Evolutionary conservation across 768 basidiomycete genomes (phyloP).

Genomic region (Tubosaeta brunneosetosa): DNA sequence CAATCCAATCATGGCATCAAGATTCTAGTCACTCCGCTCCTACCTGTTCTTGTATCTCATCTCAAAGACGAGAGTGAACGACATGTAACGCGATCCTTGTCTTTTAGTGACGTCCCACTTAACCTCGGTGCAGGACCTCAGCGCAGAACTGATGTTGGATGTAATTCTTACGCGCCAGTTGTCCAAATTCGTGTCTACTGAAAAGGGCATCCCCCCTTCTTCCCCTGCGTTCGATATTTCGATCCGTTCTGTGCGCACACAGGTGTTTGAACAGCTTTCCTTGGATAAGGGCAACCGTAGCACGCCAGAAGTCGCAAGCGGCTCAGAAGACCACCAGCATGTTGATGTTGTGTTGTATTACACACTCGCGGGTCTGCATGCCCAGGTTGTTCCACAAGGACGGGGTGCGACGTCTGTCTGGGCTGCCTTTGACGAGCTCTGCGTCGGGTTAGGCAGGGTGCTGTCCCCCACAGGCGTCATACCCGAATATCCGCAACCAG

Average conservation of each 20-base stretch:
- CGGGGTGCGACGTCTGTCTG: constrained; percentile 1
- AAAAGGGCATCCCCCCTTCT: constrained; percentile 9
- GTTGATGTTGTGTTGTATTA: constrained; percentile 18
- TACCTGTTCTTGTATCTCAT: constrained; percentile 38
- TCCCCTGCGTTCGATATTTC: constrained; percentile 38
- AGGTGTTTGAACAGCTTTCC: constrained; percentile 44
- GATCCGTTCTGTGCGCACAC: constrained; percentile 38
- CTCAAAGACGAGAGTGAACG: constrained; percentile 46
- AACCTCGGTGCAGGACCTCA: constrained; percentile 28
- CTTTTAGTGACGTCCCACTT: background rate
- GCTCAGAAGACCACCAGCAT: constrained; percentile 1
- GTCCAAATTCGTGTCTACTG: constrained; percentile 25
- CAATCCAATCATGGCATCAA: constrained; percentile 35
- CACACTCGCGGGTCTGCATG: constrained; percentile 14
- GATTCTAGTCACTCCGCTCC: constrained; percentile 52
- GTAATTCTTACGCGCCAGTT: constrained; percentile 40
- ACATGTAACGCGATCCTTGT: constrained; percentile 35
- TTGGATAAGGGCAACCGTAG: constrained; percentile 3
- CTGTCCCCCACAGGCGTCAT: background rate
- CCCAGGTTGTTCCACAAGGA: constrained; percentile 8
- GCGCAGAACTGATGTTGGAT: constrained; percentile 38
- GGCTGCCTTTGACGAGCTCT: constrained; percentile 15
- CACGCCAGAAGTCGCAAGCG: background rate
- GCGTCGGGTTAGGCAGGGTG: constrained; percentile 9
- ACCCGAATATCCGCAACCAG: constrained; percentile 10